Evolutionary conservation across 2,329 filamentous ascomycete species (phyloP), one percentile per base, ranked within the genome.

Genomic region (Penicillium hesseltinei): DNA sequence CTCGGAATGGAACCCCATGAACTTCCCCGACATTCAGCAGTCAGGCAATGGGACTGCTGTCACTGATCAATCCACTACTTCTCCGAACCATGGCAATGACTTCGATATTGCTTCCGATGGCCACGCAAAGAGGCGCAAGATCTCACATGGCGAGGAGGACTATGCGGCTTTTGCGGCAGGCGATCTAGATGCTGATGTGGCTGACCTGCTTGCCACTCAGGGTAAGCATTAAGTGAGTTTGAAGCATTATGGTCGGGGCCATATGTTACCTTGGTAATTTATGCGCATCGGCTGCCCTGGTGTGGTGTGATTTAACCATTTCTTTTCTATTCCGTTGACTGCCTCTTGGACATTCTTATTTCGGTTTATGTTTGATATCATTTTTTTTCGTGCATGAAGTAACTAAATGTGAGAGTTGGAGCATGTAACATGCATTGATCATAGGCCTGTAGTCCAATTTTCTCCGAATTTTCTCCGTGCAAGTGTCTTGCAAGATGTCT

Each of bases 171-270:
- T 78, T 62, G 78, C 80, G 1, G 75, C 78, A 9, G 82, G 81
- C 13, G 84, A 82, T 21, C 74, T 88, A 62, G 85, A 88, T 68
- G 82, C 80, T 8, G 84, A 87, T 70, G 81, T 88, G 47, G 82
- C 82, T 10, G 82, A 84, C 59, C 76, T 88, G 71, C 71, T 86
- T 62, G 77, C 80, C 54, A 78, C 79, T 58, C 78, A 80, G 60
- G 74, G 71, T 48, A 66, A 67, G 21, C 61, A 66, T 45, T 58
- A 56, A 43, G 60, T 36, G n/a, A 9, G 19, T 19, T 25, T 21
- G 44, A 21, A n/a, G 3, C 5, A 31, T 40, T 35, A 7, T 21
- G 17, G 23, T 27, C 5, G 19, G 39, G 13, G 25, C 2, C 15
- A 31, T 31, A 17, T 21, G 11, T 27, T 21, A 7, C 29, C 15